phyloP scores from a whole-genome alignment of 768 basidiomycete species.

The Mycena kentingensis region DNA sequence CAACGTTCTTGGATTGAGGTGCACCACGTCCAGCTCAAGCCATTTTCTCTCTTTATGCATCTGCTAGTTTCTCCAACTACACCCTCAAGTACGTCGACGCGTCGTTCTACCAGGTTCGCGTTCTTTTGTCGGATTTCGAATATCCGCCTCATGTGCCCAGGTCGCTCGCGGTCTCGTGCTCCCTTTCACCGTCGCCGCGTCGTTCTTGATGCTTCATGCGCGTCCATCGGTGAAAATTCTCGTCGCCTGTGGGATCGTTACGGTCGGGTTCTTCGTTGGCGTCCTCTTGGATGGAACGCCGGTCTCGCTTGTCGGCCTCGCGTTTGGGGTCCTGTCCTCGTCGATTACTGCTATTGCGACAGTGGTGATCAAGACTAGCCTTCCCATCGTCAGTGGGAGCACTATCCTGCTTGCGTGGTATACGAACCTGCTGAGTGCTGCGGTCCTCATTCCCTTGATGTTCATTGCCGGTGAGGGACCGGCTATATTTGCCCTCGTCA shows the following conservation, averaged over 20 bases:
- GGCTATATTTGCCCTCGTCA: slow-evolving; percentile 12
- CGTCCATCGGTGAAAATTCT: slow-evolving; percentile 58
- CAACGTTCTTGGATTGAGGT: slow-evolving; percentile 71
- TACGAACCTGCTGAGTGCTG: slow-evolving; percentile 66
- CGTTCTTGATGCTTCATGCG: slow-evolving; percentile 58
- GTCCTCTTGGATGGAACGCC: slow-evolving; percentile 56
- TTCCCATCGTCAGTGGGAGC: slow-evolving; percentile 68
- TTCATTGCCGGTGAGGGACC: slow-evolving; percentile 63
- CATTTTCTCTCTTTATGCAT: background rate
- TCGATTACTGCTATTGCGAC: slow-evolving; percentile 77
- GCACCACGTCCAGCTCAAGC: slow-evolving; percentile 9
- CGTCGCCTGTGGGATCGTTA: slow-evolving; percentile 73
- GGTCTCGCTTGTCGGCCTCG: slow-evolving; percentile 58
- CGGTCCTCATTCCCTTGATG: slow-evolving; percentile 59
- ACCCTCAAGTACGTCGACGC: slow-evolving; percentile 73
- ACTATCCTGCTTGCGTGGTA: slow-evolving; percentile 78
- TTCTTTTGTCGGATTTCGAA: too few relatives aligned
- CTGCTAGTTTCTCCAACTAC: slow-evolving; percentile 59
- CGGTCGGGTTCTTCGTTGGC: slow-evolving; percentile 71
- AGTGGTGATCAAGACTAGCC: slow-evolving; percentile 75
- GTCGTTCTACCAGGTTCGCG: slow-evolving; percentile 78
- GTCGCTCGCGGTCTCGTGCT: slow-evolving; percentile 79
- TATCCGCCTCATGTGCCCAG: too few relatives aligned
- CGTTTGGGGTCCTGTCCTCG: slow-evolving; percentile 70
- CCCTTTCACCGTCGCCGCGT: slow-evolving; percentile 74